Base-by-base conservation (phyloP, 2,329 filamentous ascomycete species). In the Apiospora sp. region DNA sequence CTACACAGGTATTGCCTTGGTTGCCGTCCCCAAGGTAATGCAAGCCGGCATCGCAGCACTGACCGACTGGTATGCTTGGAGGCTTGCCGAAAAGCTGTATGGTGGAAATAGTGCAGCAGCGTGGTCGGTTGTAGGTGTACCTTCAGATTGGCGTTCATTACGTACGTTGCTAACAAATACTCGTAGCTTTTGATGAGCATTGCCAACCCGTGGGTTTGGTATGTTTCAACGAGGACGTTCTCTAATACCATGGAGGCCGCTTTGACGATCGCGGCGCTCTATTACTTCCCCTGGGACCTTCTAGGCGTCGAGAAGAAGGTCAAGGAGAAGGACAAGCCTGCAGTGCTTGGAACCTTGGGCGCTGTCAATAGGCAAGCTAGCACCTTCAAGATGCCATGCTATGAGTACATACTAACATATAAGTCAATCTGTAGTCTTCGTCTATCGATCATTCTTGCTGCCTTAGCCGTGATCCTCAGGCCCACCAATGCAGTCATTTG, bases 241-340 rank as follows among this genome's bases (percentile, higher is more conserved):
- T 98, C 96, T 71, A 99, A 99, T 83, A 96, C 92, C 70, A 86
- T 98, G 5, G 96, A 99, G 85, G 94, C 93, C n/a, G 93, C 93
- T 0, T 84, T 99, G 76, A 98, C 96, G 5, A 87, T 93, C 73
- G 87, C 91, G 78, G 96, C 95, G 1, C 85, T 98, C 67, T 91
- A 91, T 80, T 90, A 92, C 77, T 98, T 94, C 93, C 96, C 96
- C 16, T 98, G 96, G 95, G 86, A 90, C 72, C 87, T 94, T 82
- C 86, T 92, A 49, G 81, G 83, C 54, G 82, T 83, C 64, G 79
- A 82, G 12, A 79, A 81, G 27, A 76, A 79, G 10, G 79, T 80
- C 69, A 86, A 86, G 78, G 81, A 81, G 72, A 83, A 84, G 73
- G 80, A 81, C 73, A 74, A 81, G 72, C 77, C 80, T 71, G 73